Evolutionary conservation across 1,284 basidiomycete genomes (phyloP), one percentile per base, ranked within the genome.

Genomic region (Cryptococcus neoformans): DNA sequence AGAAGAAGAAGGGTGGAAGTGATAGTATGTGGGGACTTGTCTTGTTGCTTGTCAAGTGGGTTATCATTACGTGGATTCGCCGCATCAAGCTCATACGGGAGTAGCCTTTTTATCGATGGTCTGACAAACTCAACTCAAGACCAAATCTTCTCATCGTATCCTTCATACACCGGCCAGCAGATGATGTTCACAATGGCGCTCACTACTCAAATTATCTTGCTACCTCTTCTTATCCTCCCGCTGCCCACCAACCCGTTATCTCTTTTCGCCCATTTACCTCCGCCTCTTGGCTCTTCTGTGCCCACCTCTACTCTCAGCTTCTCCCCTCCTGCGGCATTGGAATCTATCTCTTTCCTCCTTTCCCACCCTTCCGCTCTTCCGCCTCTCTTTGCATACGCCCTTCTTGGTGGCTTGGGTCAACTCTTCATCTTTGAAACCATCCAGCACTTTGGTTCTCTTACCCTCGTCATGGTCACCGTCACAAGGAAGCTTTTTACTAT

Each of bases 401-500:
- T 92, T 9, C 91, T 93, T 0, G 96, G 96, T 41, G 91, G 95
- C 0, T 79, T 97, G 16, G 95, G 95, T 0, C 95, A 99, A 75
- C 80, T 99, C 10, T 98, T 98, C 79, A 99, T 99, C 66, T 99
- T 98, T 65, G 95, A 97, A 80, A 99, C 96, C 0, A 82, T 99
- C 58, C 88, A 93, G 65, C 88, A 94, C 68, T 99, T 98, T 73
- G 96, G 96, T 16, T 92, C 89, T 8, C 80, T 99, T 58, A 98
- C 95, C 1, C 81, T 97, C 35, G 91, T 92, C 53, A 96, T 90
- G 42, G 89, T 97, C 66, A 97, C 93, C 1, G 83, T 99, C 55
- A 99, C 95, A n/a, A 84, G 96, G 56, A 99, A 99, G 79, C 81
- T 99, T 72, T 96, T 97, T 75, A 98, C 95, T 4, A 99, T 99